Conservation (phyloP, 1,284 basidiomycete genomes). For the Sporisorium exsertum region DNA sequence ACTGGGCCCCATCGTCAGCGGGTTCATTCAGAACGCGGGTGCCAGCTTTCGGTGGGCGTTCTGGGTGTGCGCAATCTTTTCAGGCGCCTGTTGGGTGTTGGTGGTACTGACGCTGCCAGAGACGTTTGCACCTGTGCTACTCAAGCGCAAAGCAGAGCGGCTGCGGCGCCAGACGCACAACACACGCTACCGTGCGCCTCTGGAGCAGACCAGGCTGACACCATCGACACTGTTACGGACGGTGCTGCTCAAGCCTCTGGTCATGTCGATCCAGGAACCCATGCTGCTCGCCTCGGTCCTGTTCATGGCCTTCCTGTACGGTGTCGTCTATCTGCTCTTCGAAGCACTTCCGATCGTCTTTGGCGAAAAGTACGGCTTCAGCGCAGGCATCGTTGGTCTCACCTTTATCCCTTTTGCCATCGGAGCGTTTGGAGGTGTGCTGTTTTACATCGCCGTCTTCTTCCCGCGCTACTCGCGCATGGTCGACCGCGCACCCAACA, state of each 20-base stretch:
- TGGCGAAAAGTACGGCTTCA: slow-evolving; percentile 53
- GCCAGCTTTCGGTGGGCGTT: slow-evolving; percentile 78
- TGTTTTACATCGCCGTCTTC: slow-evolving; percentile 36
- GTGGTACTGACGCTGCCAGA: slow-evolving; percentile 80
- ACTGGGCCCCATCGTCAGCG: slow-evolving; percentile 63
- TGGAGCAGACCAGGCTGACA: slow-evolving; percentile 34
- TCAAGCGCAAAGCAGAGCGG: slow-evolving; percentile 72
- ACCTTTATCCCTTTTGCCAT: slow-evolving; percentile 67
- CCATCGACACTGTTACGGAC: slow-evolving; percentile 71
- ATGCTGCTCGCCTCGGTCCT: slow-evolving; percentile 79
- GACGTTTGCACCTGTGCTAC: slow-evolving; percentile 75
- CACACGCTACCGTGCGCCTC: slow-evolving; percentile 71
- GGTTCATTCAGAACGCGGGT: slow-evolving; percentile 71
- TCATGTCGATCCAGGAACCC: slow-evolving; percentile 76
- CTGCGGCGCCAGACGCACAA: slow-evolving; percentile 77
- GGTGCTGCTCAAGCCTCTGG: slow-evolving; percentile 76
- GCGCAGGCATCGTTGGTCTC: slow-evolving; percentile 55
- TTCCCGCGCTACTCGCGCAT: slow-evolving; percentile 46
- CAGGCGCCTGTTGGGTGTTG: slow-evolving; percentile 72
- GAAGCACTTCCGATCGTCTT: slow-evolving; percentile 67
- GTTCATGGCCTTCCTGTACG: slow-evolving; percentile 82
- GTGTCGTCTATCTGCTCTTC: slow-evolving; percentile 58
- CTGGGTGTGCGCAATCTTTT: slow-evolving; percentile 79
- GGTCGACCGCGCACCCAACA: slow-evolving; percentile 25
- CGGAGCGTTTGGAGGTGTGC: slow-evolving; percentile 36